Evolutionary conservation across 208 protist genomes (phyloP), one percentile per base, ranked within the genome.

Genomic region (Wallacemonas sp.): DNA sequence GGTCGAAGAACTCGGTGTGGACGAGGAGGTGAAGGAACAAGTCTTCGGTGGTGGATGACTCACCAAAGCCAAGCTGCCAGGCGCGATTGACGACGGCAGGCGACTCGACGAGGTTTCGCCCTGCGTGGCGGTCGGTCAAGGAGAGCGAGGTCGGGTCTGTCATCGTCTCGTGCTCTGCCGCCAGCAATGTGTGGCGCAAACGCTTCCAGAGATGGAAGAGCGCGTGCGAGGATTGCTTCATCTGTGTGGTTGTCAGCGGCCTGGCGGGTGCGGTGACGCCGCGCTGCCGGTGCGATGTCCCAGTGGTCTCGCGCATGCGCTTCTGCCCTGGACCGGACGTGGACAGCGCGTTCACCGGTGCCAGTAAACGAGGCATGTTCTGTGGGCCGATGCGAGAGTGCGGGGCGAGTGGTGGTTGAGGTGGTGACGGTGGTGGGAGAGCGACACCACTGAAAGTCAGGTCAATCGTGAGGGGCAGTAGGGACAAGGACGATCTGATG

Each of bases 11-110:
- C 18, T 79, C 64, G 72, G 85, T 83, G 36, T 59, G 57, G 2
- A 77, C 63, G 64, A 82, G 87, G 2, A 92, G 66, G 52, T 88
- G 75, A 49, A 81, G 74, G 46, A 94, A 89, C 66, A 94, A 78
- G 3, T 65, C 75, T 26, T 85, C 76, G 18, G 65, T 41, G 4
- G 76, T 74, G 5, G 57, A 38, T 20, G 59, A 8, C 1, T 32
- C 3, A 28, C 55, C 61, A 59, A 76, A 80, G 1, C 36, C 29
- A 29, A 10, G 10, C 0, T 61, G 65, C 84, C 83, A 93, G 28
- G 72, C 2, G 2, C 50, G 32, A 48, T 83, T 52, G 33, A 65
- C 57, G 12, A 38, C 50, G 23, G 8, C 4, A 39, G n/a, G n/a
- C n/a, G n/a, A n/a, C n/a, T n/a, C n/a, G n/a, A n/a, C n/a, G n/a